These are phyloP conservation scores for Beauveria medogensis DNA, from an alignment of 2,329 filamentous ascomycete genomes.

Conservation along the genomic window DNA sequence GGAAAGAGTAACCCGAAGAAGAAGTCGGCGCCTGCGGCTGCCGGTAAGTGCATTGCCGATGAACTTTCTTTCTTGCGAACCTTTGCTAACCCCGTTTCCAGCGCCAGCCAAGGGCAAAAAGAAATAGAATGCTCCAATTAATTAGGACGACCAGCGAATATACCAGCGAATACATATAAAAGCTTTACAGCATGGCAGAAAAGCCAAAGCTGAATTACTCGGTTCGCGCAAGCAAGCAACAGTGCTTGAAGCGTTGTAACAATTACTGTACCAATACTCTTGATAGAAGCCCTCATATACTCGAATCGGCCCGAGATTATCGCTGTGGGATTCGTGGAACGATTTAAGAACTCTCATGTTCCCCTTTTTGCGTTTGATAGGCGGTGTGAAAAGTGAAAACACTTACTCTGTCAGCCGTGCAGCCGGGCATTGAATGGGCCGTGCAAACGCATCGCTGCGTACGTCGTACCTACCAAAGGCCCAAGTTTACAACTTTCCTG, in stretches of 20 bases:
- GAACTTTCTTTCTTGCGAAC: background rate
- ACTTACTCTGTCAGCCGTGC: too few species aligned
- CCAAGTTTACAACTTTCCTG: background rate
- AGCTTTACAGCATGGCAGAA: background rate
- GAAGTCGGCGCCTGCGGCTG: conserved; percentile 53
- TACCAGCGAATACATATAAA: background rate
- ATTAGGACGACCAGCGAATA: background rate
- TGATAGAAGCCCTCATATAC: background rate
- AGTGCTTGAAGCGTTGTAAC: conserved; percentile 1
- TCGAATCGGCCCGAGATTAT: background rate
- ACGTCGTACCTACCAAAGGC: too few species aligned
- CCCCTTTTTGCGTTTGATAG: background rate
- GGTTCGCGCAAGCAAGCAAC: background rate
- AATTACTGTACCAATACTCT: conserved; percentile 9
- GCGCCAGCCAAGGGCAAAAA: conserved; percentile 19
- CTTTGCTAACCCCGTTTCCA: conserved; percentile 11
- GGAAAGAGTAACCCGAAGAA: conserved; percentile 88
- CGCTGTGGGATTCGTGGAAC: background rate
- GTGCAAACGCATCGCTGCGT: background rate
- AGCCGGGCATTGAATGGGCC: background rate
- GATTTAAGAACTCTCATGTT: background rate
- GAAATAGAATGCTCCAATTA: conserved; percentile 11
- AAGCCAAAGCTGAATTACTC: background rate
- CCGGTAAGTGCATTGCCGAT: background rate
- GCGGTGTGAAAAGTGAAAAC: background rate